Conservation (phyloP, 768 basidiomycete species). For the Boletus reticulatus region DNA sequence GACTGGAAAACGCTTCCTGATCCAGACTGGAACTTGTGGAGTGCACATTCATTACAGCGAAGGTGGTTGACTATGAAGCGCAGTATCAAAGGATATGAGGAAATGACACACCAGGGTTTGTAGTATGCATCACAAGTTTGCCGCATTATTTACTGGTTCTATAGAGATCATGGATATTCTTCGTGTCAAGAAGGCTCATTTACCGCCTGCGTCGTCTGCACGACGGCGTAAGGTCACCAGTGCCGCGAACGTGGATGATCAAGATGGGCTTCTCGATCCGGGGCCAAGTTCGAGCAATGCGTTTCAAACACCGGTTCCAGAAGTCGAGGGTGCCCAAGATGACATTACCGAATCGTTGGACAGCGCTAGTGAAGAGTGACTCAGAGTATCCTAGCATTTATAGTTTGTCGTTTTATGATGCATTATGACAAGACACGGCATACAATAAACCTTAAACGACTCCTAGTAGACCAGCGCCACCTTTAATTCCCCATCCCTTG, state of each 20-base stretch:
- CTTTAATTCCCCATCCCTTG: conserved; percentile 64
- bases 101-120: conserved; percentile 77
- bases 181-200: conserved; percentile 66
- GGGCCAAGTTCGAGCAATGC: conserved; percentile 18
- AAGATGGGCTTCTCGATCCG: conserved; percentile 28
- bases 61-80: conserved; percentile 81
- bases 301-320: conserved; percentile 23
- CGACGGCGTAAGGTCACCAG: conserved; percentile 53
- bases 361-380: conserved; percentile 13
- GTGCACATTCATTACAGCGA: conserved; percentile 73
- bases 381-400: not conserved
- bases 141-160: conserved; percentile 7
- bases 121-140: not conserved
- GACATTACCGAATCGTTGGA: conserved; percentile 17
- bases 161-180: conserved; percentile 83
- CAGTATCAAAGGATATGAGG: conserved; percentile 71
- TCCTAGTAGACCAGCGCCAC: conserved; percentile 64
- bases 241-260: conserved; percentile 47
- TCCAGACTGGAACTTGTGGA: conserved; percentile 80
- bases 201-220: conserved; percentile 39
- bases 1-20: conserved; percentile 81
- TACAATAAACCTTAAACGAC: conserved; percentile 42
- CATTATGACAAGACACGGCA: not conserved
- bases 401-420: conserved; percentile 2
- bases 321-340: conserved; percentile 17